phyloP scores from a whole-genome alignment of 192 early-diverging fungal species.

The Coemansia biformis region DNA sequence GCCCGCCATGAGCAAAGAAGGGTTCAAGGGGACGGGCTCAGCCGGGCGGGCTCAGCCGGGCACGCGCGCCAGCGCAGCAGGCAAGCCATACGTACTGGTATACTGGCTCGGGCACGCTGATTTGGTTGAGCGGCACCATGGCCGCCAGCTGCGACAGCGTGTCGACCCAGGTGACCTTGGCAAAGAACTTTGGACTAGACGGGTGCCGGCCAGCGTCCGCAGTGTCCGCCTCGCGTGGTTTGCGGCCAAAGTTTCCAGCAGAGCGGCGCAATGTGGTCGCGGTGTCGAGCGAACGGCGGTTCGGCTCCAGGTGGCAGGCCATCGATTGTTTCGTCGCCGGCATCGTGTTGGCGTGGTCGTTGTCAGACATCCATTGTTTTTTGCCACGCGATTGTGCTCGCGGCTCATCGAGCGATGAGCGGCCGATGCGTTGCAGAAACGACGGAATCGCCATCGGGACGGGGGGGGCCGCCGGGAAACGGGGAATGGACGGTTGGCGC shows the following conservation, averaged over 20 bases:
- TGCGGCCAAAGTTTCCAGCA: constrained; percentile 4
- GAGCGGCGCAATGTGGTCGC: not conserved
- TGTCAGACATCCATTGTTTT: not conserved
- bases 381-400: constrained; percentile 1
- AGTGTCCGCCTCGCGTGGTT: constrained; percentile 1
- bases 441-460: constrained; percentile 12
- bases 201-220: not conserved
- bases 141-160: constrained; percentile 61
- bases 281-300: constrained; percentile 10
- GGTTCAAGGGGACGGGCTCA: not conserved
- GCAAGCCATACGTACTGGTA: constrained; percentile 23
- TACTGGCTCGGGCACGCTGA: constrained; percentile 60
- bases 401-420: constrained; percentile 20
- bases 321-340: not conserved
- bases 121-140: constrained; percentile 64
- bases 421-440: constrained; percentile 28
- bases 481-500: not conserved
- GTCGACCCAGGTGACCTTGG: constrained; percentile 77
- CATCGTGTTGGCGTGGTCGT: not conserved
- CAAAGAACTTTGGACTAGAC: constrained; percentile 82
- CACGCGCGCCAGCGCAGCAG: no score
- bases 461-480: not conserved
- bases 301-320: not conserved
- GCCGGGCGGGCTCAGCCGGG: no score
- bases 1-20: not conserved